Percentiles rank a stretch among this genome's conserved stretches.
Evolutionary conservation across 2,329 filamentous ascomycete genomes (phyloP).

Genomic region (Ophiocordyceps camponoti-leonardi): DNA sequence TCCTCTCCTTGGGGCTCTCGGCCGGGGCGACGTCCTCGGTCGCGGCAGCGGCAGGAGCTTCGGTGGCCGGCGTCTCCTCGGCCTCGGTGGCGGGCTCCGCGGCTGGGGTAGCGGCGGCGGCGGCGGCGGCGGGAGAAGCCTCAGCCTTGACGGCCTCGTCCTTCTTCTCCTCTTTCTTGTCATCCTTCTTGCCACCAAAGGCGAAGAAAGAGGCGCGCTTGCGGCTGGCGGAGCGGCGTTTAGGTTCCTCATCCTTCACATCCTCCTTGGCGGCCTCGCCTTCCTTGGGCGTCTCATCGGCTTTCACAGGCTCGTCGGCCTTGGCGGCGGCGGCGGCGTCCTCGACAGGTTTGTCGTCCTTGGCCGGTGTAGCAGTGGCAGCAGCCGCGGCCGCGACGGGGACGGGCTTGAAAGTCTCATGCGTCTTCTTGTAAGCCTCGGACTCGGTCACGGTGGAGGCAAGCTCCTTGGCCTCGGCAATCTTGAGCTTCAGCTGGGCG

Average conservation of each 20-base stretch:
- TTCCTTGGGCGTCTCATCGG: slow-evolving; percentile 17
- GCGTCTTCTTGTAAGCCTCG: slow-evolving; percentile 75
- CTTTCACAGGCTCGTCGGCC: slow-evolving; percentile 17
- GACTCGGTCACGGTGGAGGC: slow-evolving; percentile 56
- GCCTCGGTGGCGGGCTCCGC: slow-evolving; percentile 18
- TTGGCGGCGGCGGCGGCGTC: slow-evolving; percentile 18
- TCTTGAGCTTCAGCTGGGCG: slow-evolving; percentile 63
- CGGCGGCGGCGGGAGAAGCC: slow-evolving; percentile 12
- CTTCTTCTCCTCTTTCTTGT: slow-evolving; percentile 35
- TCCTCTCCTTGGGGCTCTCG: slow-evolving; percentile 29
- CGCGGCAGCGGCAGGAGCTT: too few species aligned
- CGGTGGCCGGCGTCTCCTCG: slow-evolving; percentile 19
- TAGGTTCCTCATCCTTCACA: slow-evolving; percentile 38
- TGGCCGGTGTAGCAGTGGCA: too few species aligned
- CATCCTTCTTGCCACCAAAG: slow-evolving; percentile 22
- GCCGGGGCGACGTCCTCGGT: slow-evolving; percentile 21
- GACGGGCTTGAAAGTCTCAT: slow-evolving; percentile 49
- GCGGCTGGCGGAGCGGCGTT: slow-evolving; percentile 45
- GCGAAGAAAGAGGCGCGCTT: slow-evolving; percentile 51
- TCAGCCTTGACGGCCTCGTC: slow-evolving; percentile 16
- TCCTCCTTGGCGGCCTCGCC: slow-evolving; percentile 25
- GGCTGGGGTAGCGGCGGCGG: slow-evolving; percentile 10
- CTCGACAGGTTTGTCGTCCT: slow-evolving; percentile 14
- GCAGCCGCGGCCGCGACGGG: slow-evolving; percentile 6
- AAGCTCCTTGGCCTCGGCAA: slow-evolving; percentile 69